Conservation (phyloP, 495 filamentous ascomycete species). For the Cetradonia linearis region DNA sequence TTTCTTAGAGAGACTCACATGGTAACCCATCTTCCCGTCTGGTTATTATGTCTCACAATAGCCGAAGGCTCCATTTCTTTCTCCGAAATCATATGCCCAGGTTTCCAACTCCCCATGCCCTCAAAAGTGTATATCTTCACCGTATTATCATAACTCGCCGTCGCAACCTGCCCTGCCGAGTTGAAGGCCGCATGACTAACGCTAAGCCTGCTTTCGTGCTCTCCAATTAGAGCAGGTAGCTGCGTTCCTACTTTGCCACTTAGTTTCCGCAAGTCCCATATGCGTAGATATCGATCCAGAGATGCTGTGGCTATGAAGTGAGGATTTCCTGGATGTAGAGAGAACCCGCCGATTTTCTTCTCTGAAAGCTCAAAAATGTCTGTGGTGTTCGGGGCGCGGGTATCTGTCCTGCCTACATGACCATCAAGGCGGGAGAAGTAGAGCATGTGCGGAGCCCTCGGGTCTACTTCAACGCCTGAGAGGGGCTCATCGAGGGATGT, state of each 20-base stretch:
- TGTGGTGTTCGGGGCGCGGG: slow-evolving; percentile 43
- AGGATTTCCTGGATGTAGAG: slow-evolving; percentile 61
- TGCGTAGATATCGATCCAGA: slow-evolving; percentile 75
- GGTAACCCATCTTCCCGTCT: slow-evolving; percentile 77
- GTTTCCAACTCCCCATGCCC: slow-evolving; percentile 51
- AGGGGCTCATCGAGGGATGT: slow-evolving; percentile 62
- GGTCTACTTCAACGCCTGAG: slow-evolving; percentile 68
- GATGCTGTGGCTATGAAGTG: slow-evolving; percentile 86
- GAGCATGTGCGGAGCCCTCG: slow-evolving; percentile 58
- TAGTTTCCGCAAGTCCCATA: slow-evolving; percentile 90
- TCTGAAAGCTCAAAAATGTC: slow-evolving; percentile 71
- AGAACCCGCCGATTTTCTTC: slow-evolving; percentile 94
- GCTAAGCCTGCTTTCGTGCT: slow-evolving; percentile 71
- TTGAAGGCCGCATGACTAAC: slow-evolving; percentile 90
- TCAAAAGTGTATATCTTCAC: slow-evolving; percentile 82
- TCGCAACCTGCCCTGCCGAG: slow-evolving; percentile 69
- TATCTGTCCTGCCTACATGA: slow-evolving; percentile 65
- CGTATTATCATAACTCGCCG: slow-evolving; percentile 87
- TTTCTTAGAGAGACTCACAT: slow-evolving; percentile 39
- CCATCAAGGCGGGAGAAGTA: slow-evolving; percentile 85
- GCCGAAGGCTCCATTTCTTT: slow-evolving; percentile 58
- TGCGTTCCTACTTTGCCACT: slow-evolving; percentile 42
- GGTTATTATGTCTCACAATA: slow-evolving; percentile 80
- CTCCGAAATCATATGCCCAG: slow-evolving; percentile 47
- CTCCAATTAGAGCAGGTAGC: slow-evolving; percentile 58